Conservation (phyloP, 768 basidiomycete species). For the Psilocybe tampanensis region DNA sequence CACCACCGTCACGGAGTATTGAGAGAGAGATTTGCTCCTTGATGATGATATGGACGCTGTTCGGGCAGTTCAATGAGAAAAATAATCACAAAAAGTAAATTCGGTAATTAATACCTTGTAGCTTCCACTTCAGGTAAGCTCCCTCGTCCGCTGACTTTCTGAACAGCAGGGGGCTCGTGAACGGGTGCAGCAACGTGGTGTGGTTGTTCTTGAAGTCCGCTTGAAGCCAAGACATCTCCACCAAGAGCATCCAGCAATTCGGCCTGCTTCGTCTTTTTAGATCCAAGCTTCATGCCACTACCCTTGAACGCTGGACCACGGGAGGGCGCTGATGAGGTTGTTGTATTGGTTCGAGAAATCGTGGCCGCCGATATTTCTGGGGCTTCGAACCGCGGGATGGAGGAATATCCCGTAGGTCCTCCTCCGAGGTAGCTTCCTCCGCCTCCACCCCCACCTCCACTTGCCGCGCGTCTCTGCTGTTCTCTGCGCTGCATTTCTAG, state of each 20-base stretch:
- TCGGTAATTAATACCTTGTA: slow-evolving; percentile 57
- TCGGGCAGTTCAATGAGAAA: neutral
- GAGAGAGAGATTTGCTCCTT: slow-evolving; percentile 83
- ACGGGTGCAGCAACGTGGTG: slow-evolving; percentile 42
- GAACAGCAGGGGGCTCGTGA: slow-evolving; percentile 47
- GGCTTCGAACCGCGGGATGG: slow-evolving; percentile 72
- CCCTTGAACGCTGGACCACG: slow-evolving; percentile 88
- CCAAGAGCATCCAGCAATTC: slow-evolving; percentile 89
- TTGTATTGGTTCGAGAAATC: slow-evolving; percentile 39
- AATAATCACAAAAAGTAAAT: neutral
- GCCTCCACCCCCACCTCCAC: slow-evolving; percentile 38
- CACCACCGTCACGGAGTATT: slow-evolving; percentile 87
- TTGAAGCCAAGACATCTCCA: slow-evolving; percentile 64
- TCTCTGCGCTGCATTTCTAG: slow-evolving; percentile 97
- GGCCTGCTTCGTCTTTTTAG: slow-evolving; percentile 88
- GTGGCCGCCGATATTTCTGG: slow-evolving; percentile 49
- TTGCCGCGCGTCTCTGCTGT: slow-evolving; percentile 77
- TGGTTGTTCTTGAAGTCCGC: slow-evolving; percentile 45
- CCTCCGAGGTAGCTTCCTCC: slow-evolving; percentile 67
- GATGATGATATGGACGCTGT: slow-evolving; percentile 83
- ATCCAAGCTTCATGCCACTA: slow-evolving; percentile 94
- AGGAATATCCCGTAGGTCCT: slow-evolving; percentile 68
- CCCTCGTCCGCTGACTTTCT: slow-evolving; percentile 52
- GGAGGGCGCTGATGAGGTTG: slow-evolving; percentile 47
- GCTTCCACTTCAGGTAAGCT: slow-evolving; percentile 75